Conservation (phyloP, 495 filamentous ascomycete genomes). For the Aspergillus hancockii region DNA sequence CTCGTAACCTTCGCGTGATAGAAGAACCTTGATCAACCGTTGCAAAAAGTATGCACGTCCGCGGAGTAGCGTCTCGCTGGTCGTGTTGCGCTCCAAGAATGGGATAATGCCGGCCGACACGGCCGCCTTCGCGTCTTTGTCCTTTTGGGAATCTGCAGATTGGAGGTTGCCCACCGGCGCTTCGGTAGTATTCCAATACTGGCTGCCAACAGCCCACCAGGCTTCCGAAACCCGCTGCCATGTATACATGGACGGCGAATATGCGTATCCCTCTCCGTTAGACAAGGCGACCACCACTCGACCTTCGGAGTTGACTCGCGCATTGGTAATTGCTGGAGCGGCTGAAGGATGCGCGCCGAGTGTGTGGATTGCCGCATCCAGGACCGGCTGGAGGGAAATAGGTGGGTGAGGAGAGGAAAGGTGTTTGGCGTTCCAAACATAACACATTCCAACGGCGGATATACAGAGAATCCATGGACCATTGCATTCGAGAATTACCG, state of each 20-base stretch:
- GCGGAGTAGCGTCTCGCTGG: slow-evolving; percentile 86
- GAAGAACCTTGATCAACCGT: slow-evolving; percentile 79
- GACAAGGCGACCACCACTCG: slow-evolving; percentile 80
- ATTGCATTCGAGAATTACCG: slow-evolving; percentile 87
- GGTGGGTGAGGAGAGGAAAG: slow-evolving; percentile 85
- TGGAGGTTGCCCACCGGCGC: slow-evolving; percentile 76
- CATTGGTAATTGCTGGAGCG: slow-evolving; percentile 81
- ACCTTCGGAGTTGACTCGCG: slow-evolving; percentile 84
- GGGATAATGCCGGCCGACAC: slow-evolving; percentile 93
- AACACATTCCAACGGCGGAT: slow-evolving; percentile 81
- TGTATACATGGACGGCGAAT: slow-evolving; percentile 76
- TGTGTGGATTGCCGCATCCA: slow-evolving; percentile 80
- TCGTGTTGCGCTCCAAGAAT: slow-evolving; percentile 89
- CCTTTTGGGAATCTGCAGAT: slow-evolving; percentile 59
- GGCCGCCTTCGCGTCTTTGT: slow-evolving; percentile 53
- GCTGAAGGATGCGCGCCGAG: slow-evolving; percentile 67
- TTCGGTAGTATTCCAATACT: slow-evolving; percentile 98
- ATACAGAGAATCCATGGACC: slow-evolving; percentile 89
- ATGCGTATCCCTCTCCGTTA: slow-evolving; percentile 91
- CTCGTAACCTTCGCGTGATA: slow-evolving; percentile 88
- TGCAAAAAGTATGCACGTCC: slow-evolving; percentile 88
- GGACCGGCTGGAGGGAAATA: slow-evolving; percentile 82
- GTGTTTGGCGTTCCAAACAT: slow-evolving; percentile 92
- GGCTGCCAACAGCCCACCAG: slow-evolving; percentile 97
- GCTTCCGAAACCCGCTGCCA: slow-evolving; percentile 94